phyloP scores from a whole-genome alignment of 805 yeast species.

The Diddensiella santjacobensis region DNA sequence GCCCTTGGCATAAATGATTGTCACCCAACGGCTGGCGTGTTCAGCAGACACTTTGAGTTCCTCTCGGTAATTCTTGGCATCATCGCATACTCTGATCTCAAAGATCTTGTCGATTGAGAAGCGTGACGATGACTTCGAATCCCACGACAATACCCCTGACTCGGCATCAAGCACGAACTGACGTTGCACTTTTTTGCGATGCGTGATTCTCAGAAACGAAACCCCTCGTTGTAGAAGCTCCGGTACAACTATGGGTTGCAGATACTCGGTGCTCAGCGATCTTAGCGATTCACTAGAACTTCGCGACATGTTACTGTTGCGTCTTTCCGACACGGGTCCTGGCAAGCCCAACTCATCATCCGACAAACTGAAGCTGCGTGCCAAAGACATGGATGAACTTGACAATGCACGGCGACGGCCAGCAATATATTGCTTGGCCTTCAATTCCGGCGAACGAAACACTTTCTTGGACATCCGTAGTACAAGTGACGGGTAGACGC shows the following conservation, averaged over 20 bases:
- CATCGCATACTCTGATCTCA: constrained; percentile 57
- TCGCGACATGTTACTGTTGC: constrained; percentile 16
- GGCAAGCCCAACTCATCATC: constrained; percentile 15
- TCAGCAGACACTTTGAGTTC: constrained; percentile 72
- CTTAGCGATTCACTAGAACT: constrained; percentile 13
- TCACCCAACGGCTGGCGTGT: constrained; percentile 67
- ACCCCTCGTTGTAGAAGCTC: constrained; percentile 55
- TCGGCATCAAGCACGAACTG: constrained; percentile 53
- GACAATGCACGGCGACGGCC: constrained; percentile 1
- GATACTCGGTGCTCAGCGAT: not conserved
- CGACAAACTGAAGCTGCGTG: constrained; percentile 6
- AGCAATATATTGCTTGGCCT: not conserved
- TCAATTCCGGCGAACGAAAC: constrained; percentile 1
- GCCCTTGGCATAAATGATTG: constrained; percentile 65
- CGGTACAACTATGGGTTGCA: constrained; percentile 38
- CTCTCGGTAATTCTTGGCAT: constrained; percentile 82
- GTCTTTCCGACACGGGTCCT: constrained; percentile 19
- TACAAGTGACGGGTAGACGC: not conserved
- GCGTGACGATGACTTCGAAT: constrained; percentile 43
- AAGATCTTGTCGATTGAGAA: constrained; percentile 60
- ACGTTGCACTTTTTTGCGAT: constrained; percentile 60
- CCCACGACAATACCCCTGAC: constrained; percentile 56
- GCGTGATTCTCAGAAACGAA: constrained; percentile 64
- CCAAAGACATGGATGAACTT: constrained; percentile 1
- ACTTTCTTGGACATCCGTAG: constrained; percentile 1